Evolutionary conservation across 2,329 filamentous ascomycete genomes (phyloP), one percentile per base, ranked within the genome.

Genomic region (Colletotrichum phormii): DNA sequence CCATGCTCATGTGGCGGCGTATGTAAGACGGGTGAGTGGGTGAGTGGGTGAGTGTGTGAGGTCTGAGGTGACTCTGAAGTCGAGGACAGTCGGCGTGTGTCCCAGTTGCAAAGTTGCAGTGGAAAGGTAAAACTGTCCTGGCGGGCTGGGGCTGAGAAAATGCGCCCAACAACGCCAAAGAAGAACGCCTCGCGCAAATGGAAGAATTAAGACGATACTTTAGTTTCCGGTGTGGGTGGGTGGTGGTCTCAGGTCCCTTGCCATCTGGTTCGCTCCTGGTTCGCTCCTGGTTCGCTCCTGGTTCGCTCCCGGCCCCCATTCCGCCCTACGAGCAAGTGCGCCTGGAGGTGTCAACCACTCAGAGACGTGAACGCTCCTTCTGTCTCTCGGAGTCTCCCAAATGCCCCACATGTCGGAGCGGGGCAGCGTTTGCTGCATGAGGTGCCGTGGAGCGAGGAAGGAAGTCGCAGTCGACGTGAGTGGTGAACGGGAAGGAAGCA

Each of bases 101-200:
- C 8, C 18, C 18, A 49, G 42, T n/a, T 49, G 18, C n/a, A 26
- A 26, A 26, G 51, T 49, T 49, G 42, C 18, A 49, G 18, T n/a
- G 15, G 42, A 11, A 18, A 49, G 42, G 18, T 22, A 49, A 49
- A 49, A 49, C 42, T 49, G 42, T 18, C 42, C 42, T 49, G 42
- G 42, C 42, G 18, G 33, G 61, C 68, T 68, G 72, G 64, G 68
- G 72, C 72, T 72, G 72, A 68, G 72, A 55, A 33, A 72, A 64
- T 61, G 68, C 60, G 70, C 72, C 72, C 69, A 74, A 64, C 68
- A 35, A 55, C 22, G 37, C 46, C 57, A 63, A n/a, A 42, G 22
- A 11, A 71, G 63, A 71, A 67, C 57, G 62, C 68, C 72, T 72
- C 70, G 72, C 31, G 60, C 12, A 65, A 74, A 31, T 74, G 71